These are phyloP conservation scores for Barnettozyma wickerhamii DNA, from an alignment of 805 yeast species.

Conservation along the genomic window DNA sequence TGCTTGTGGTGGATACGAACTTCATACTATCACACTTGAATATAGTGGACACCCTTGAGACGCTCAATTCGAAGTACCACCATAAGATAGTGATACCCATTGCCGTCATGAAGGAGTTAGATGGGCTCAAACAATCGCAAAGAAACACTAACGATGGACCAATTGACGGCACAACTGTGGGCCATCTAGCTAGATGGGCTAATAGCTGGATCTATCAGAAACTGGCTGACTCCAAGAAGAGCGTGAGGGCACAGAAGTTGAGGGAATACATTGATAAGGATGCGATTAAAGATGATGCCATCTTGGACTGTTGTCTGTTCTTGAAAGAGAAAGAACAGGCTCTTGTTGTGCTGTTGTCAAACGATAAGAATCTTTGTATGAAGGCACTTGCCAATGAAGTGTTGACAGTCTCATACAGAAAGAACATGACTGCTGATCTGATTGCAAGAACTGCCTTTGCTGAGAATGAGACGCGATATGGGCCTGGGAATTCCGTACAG, in stretches of 20 bases:
- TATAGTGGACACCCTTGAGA: slow-evolving; percentile 49
- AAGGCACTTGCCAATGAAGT: slow-evolving; percentile 68
- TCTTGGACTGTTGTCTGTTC: slow-evolving; percentile 78
- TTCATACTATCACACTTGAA: slow-evolving; percentile 67
- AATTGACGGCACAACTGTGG: slow-evolving; percentile 34
- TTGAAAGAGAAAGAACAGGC: slow-evolving; percentile 38
- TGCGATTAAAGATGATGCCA: slow-evolving; percentile 69
- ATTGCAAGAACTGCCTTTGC: slow-evolving; percentile 36
- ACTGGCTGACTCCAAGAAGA: slow-evolving; percentile 47
- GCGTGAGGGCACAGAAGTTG: slow-evolving; percentile 61
- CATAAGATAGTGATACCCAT: slow-evolving; percentile 62
- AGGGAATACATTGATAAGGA: slow-evolving; percentile 45
- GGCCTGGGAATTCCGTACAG: not conserved
- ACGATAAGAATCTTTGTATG: slow-evolving; percentile 78
- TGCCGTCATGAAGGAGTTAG: slow-evolving; percentile 73
- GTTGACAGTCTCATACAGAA: slow-evolving; percentile 50
- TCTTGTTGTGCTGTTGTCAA: slow-evolving; percentile 63
- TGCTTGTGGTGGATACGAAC: slow-evolving; percentile 77
- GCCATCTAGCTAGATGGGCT: slow-evolving; percentile 63
- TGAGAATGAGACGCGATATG: slow-evolving; percentile 1
- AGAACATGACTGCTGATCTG: slow-evolving; percentile 42
- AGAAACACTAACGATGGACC: slow-evolving; percentile 8
- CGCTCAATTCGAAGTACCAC: slow-evolving; percentile 35
- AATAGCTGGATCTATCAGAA: slow-evolving; percentile 70
- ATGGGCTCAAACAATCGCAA: slow-evolving; percentile 61